These are phyloP conservation scores for Chloris gayana DNA, from an alignment of 176 grass and related monocot genomes.

Conservation along the genomic window DNA sequence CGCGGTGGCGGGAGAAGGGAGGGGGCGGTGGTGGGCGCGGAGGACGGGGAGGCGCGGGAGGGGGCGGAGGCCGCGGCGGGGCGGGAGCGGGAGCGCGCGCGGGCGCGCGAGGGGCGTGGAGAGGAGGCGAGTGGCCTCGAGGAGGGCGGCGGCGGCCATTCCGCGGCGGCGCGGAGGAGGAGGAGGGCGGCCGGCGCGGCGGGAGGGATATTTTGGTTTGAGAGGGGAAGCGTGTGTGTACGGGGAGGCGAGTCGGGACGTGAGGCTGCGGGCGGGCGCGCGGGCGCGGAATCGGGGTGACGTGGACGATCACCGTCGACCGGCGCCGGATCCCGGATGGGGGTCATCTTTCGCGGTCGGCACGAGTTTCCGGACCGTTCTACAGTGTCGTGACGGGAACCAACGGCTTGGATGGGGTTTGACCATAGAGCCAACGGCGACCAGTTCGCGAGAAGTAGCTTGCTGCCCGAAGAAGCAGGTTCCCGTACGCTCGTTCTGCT, in stretches of 20 bases:
- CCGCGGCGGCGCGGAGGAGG: constrained; percentile 4
- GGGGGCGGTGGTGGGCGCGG: not conserved
- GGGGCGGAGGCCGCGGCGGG: constrained; percentile 19
- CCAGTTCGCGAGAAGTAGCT: too few relatives aligned
- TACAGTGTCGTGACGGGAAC: too few relatives aligned
- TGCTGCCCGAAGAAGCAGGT: too few relatives aligned
- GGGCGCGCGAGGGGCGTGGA: not conserved
- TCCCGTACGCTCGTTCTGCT: too few relatives aligned
- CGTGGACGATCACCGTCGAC: constrained; percentile 29
- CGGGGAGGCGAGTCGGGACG: constrained; percentile 21
- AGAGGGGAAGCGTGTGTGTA: constrained; percentile 10
- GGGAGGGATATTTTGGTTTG: constrained; percentile 33
- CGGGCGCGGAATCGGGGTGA: constrained; percentile 22
- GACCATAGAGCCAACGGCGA: too few relatives aligned
- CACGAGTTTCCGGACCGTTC: not conserved
- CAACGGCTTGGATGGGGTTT: too few relatives aligned
- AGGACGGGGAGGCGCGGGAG: constrained; percentile 23
- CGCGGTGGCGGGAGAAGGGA: not conserved
- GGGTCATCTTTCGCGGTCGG: constrained; percentile 2
- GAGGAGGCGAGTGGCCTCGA: constrained; percentile 41
- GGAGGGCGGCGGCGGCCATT: constrained; percentile 46
- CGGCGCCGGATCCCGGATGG: not conserved
- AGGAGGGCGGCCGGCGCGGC: not conserved
- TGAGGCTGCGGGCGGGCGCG: constrained; percentile 19
- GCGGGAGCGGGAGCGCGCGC: not conserved